Base-by-base conservation (phyloP, 1,284 basidiomycete genomes). In the Mycena sp. region DNA sequence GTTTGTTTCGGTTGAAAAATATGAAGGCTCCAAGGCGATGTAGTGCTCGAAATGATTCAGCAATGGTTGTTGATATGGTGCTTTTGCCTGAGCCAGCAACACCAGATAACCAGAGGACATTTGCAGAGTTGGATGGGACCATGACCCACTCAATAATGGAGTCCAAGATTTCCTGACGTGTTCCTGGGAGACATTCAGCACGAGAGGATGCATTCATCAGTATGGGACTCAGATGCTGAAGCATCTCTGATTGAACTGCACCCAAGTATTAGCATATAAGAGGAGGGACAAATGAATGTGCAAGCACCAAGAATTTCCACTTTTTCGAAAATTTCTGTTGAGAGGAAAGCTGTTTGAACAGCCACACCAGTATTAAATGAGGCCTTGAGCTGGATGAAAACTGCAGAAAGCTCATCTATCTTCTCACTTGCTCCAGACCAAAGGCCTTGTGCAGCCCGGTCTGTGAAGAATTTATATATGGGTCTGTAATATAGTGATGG, bases 11-110 rank as follows among this genome's bases (percentile, higher is more conserved):
- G 46, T 61, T 17, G 23, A 50, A 32, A 29, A 54, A 55, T 12
- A 61, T 14, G 10, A 51, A 59, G 2, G 44, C 55, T 29, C 55
- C 55, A 9, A 57, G 55, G 25, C 55, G 44, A 4, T 41, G 11
- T 3, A 57, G 11, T 9, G 2, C 35, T 6, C 55, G 55, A 23
- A 49, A 40, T 10, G 25, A 28, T 41, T 57, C 45, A 1, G 55
- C 17, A 9, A 57, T 19, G 6, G 55, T 57, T 2, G 45, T 49
- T 1, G 55, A 17, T 19, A 57, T 57, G 2, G 55, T 41, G 19
- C n/a, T n/a, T n/a, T n/a, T n/a, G n/a, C n/a, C n/a, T n/a, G n/a
- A n/a, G n/a, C n/a, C n/a, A n/a, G n/a, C 55, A 21, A 49, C 55
- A 14, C 55, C 55, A 29, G 44, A 28, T 4, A 57, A 23, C 55